Conservation (phyloP, 2,329 filamentous ascomycete species). For the Ustulina deusta region DNA sequence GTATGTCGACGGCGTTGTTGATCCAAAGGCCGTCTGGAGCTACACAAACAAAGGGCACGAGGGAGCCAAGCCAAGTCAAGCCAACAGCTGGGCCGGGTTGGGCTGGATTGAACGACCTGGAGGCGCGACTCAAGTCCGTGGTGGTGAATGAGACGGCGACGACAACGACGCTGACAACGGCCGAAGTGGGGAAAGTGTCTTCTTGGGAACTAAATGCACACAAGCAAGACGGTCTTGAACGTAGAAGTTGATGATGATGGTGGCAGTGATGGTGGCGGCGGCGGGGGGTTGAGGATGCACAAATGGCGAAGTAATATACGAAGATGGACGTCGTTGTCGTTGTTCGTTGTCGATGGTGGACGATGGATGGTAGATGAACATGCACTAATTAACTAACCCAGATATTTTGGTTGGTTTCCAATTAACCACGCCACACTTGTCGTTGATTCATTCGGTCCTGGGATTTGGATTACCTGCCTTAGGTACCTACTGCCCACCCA, state of each 20-base stretch:
- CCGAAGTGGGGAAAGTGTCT: background rate
- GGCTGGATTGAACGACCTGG: background rate
- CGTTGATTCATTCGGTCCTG: constrained; percentile 35
- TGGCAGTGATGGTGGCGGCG: too few relatives aligned
- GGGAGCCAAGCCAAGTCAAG: constrained; percentile 9
- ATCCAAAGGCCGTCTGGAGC: background rate
- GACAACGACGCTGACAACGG: background rate
- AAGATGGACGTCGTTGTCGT: too few relatives aligned
- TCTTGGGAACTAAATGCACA: background rate
- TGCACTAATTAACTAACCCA: too few relatives aligned
- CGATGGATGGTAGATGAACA: too few relatives aligned
- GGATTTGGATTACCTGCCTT: constrained; percentile 2
- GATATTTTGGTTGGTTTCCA: background rate
- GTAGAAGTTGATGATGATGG: background rate
- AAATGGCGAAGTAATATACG: too few relatives aligned
- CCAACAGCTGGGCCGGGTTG: constrained; percentile 1
- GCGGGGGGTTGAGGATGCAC: too few relatives aligned
- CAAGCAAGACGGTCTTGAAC: too few relatives aligned
- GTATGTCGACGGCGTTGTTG: background rate
- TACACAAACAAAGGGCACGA: background rate
- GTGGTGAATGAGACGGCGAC: background rate
- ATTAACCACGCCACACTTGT: constrained; percentile 35
- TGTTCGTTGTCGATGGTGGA: too few relatives aligned
- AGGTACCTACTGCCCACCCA: too few relatives aligned
- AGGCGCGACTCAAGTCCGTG: constrained; percentile 6